A percentile compares a stretch with the other conserved stretches of the same genome.
Conservation (phyloP, 148 eudicot species). For the Amaranthus cruentus region DNA sequence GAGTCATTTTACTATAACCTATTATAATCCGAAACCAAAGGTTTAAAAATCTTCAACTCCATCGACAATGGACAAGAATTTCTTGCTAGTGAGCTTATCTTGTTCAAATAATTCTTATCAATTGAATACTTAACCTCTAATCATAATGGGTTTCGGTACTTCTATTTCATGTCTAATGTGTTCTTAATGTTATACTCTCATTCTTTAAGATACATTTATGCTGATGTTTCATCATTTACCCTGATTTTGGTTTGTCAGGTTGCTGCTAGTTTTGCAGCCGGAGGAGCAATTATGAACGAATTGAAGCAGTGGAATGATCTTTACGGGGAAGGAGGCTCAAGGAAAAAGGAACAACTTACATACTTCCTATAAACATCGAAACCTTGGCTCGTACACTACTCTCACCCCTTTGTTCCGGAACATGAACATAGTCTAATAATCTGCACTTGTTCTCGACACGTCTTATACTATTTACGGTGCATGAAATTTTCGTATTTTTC, state of each 20-base stretch:
- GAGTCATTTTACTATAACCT: too few species aligned
- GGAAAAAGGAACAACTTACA: constrained; percentile 80
- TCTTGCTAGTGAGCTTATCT: too few species aligned
- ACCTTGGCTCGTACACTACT: not conserved
- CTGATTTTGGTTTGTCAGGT: constrained; percentile 39
- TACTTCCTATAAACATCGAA: constrained; percentile 47
- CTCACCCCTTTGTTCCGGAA: not conserved
- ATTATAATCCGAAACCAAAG: too few species aligned
- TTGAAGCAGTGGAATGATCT: constrained; percentile 82
- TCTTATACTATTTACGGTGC: too few species aligned
- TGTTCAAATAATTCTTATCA: too few species aligned
- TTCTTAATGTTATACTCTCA: not conserved
- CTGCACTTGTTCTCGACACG: too few species aligned
- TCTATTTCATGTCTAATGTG: not conserved
- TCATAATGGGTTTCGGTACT: not conserved
- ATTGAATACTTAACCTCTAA: too few species aligned
- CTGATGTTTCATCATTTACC: not conserved
- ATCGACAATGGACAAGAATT: too few species aligned
- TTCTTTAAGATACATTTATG: not conserved
- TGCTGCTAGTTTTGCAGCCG: constrained; percentile 82
- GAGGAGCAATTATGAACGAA: constrained; percentile 66
- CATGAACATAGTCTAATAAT: too few species aligned
- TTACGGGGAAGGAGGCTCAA: constrained; percentile 89
- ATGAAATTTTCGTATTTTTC: too few species aligned
- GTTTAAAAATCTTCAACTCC: too few species aligned